These are phyloP conservation scores for Leptographium flavum DNA, from an alignment of 2,329 filamentous ascomycete genomes.

Conservation along the genomic window DNA sequence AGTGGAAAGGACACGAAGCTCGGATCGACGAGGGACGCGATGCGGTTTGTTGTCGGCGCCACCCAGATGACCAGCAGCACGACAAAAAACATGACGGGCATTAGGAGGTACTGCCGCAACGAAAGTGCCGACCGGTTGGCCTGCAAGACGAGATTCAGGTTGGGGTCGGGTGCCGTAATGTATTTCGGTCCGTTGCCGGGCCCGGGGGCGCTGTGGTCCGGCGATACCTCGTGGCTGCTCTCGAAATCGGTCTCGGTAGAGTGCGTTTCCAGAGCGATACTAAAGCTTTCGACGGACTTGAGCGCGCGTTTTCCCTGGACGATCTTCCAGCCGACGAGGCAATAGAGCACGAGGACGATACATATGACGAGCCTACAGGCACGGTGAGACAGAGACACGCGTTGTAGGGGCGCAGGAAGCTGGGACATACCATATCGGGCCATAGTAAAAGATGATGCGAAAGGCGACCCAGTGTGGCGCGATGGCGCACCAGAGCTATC, in stretches of 20 bases:
- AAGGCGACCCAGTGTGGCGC: slow-evolving; percentile 20
- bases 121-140: slow-evolving; percentile 18
- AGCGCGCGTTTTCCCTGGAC: slow-evolving; percentile 18
- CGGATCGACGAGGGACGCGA: slow-evolving; percentile 18
- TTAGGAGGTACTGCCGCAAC: slow-evolving; percentile 22
- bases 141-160: slow-evolving; percentile 1
- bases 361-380: slow-evolving; percentile 16
- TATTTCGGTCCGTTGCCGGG: not conserved
- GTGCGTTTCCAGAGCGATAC: slow-evolving; percentile 13
- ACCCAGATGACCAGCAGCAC: slow-evolving; percentile 21
- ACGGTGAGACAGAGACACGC: not conserved
- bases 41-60: slow-evolving; percentile 21
- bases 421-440: slow-evolving; percentile 18
- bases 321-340: slow-evolving; percentile 23
- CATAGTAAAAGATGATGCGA: slow-evolving; percentile 21
- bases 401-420: no score
- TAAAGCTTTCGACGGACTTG: slow-evolving; percentile 15
- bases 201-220: not conserved
- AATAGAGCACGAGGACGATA: slow-evolving; percentile 25
- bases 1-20: slow-evolving; percentile 16
- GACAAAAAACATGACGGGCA: slow-evolving; percentile 23
- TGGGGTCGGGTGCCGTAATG: no score
- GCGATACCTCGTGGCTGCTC: not conserved
- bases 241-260: not conserved
- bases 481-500: slow-evolving; percentile 23